Conservation (phyloP, 352 stramenopile species). For the Phytophthora chlamydospora region DNA sequence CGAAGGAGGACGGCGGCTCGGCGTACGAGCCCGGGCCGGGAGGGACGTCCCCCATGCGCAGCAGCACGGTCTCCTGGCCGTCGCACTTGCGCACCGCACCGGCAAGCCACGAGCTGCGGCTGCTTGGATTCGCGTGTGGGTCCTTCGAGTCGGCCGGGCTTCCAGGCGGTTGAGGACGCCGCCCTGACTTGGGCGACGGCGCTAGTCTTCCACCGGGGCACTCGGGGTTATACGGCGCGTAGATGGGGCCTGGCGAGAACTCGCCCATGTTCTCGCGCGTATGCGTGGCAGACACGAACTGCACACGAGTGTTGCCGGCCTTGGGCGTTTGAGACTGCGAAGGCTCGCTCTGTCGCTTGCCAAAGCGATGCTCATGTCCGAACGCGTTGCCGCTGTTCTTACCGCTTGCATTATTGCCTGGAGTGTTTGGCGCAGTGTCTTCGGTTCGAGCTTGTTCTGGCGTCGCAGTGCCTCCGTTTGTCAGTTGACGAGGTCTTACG, state of each 20-base stretch:
- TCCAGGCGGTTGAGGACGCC: slow-evolving; percentile 42
- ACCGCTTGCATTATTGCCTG: slow-evolving; percentile 32
- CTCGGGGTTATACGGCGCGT: slow-evolving; percentile 75
- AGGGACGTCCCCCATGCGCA: slow-evolving; percentile 72
- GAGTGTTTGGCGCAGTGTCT: slow-evolving; percentile 9
- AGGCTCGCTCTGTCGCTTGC: slow-evolving; percentile 44
- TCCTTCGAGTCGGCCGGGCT: slow-evolving; percentile 60
- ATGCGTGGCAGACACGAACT: slow-evolving; percentile 79
- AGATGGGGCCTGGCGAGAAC: slow-evolving; percentile 87
- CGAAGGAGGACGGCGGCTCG: slow-evolving; percentile 73
- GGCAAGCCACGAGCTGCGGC: slow-evolving; percentile 80
- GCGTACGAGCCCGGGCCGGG: slow-evolving; percentile 76
- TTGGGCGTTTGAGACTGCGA: slow-evolving; percentile 37
- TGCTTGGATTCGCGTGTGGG: slow-evolving; percentile 78
- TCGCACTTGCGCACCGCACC: slow-evolving; percentile 79
- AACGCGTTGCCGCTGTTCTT: slow-evolving; percentile 61
- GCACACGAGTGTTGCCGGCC: slow-evolving; percentile 59
- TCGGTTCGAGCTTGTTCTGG: slow-evolving; percentile 23
- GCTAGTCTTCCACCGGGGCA: slow-evolving; percentile 66
- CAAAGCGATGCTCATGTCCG: slow-evolving; percentile 80
- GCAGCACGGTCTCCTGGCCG: slow-evolving; percentile 74
- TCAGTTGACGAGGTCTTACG: slow-evolving; percentile 21
- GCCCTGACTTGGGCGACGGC: slow-evolving; percentile 47
- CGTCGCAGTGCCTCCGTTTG: slow-evolving; percentile 12
- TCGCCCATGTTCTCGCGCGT: slow-evolving; percentile 87